These are phyloP conservation scores for Holtermanniella nyarrowii DNA, from an alignment of 768 basidiomycete species.

Conservation along the genomic window DNA sequence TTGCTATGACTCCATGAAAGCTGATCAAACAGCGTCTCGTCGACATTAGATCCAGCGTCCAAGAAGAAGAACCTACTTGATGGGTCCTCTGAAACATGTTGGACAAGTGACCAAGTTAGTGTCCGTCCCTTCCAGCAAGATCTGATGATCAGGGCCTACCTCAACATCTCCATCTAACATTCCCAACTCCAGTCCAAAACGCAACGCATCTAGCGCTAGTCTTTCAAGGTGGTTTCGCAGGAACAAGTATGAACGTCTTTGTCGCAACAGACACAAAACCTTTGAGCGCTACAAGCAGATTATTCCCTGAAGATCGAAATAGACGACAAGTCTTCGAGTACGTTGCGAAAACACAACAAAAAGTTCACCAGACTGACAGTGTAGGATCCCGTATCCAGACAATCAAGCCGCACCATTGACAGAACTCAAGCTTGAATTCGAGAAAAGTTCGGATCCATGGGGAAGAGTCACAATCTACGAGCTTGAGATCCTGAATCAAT, in stretches of 20 bases:
- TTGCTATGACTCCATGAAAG: no score
- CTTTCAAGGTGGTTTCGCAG: conserved; percentile 39
- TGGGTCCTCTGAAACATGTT: neutral
- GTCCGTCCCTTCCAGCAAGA: neutral
- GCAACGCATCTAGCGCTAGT: conserved; percentile 35
- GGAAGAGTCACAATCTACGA: conserved; percentile 34
- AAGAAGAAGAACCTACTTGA: neutral
- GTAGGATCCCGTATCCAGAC: conserved; percentile 7
- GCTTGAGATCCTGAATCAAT: conserved; percentile 25
- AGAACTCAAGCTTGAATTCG: conserved; percentile 37
- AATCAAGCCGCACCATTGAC: conserved; percentile 12
- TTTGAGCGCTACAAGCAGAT: conserved; percentile 27
- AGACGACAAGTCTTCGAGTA: conserved; percentile 33
- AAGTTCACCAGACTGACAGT: no score
- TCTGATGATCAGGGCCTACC: conserved; percentile 9
- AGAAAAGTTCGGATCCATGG: conserved; percentile 36
- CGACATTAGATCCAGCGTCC: neutral
- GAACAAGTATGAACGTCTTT: conserved; percentile 22
- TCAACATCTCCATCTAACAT: conserved; percentile 25
- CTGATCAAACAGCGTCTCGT: neutral
- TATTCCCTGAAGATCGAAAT: conserved; percentile 37
- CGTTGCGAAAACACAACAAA: no score
- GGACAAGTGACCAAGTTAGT: neutral
- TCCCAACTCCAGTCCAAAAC: conserved; percentile 17
- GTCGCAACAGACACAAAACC: conserved; percentile 17